Evolutionary conservation across 2,329 filamentous ascomycete genomes (phyloP).

Genomic region (Pseudocercospora pini-densiflorae): DNA sequence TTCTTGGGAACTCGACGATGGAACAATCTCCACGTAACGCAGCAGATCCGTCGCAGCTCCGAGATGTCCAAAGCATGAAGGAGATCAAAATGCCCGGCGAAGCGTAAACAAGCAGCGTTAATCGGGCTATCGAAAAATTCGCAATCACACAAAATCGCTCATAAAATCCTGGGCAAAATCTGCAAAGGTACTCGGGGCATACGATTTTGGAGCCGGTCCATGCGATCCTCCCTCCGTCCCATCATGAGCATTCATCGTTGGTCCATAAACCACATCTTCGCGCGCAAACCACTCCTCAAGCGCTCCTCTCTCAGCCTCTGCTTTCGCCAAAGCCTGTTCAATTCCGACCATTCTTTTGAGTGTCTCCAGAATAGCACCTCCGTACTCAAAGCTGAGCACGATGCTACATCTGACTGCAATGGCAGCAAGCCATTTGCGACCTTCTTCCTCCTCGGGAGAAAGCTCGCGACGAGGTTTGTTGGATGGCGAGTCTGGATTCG

Average conservation of each 20-base stretch:
- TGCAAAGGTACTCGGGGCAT: conserved; percentile 22
- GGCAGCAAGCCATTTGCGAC: conserved; percentile 38
- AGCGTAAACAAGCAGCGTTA: not conserved
- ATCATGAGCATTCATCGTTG: not conserved
- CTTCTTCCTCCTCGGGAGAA: conserved; percentile 32
- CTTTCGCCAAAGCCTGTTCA: conserved; percentile 29
- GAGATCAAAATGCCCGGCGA: not conserved
- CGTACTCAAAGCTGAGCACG: conserved; percentile 39
- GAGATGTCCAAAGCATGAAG: not conserved
- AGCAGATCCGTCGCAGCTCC: not conserved
- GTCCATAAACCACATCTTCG: not conserved
- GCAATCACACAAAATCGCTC: conserved; percentile 3
- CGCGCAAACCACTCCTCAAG: not conserved
- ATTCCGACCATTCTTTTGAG: conserved; percentile 36
- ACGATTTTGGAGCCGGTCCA: conserved; percentile 16
- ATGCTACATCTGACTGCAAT: conserved; percentile 39
- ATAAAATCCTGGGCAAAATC: conserved; percentile 27
- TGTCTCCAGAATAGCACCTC: conserved; percentile 33
- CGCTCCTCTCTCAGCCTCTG: conserved; percentile 12
- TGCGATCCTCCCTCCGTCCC: not conserved
- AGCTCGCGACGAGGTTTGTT: conserved; percentile 14
- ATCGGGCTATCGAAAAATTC: not conserved
- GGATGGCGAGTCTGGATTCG: conserved; percentile 26
- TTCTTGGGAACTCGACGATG: not conserved
- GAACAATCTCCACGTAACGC: not conserved